These are phyloP conservation scores for Trichosporon sp. DNA, from an alignment of 1,284 basidiomycete species.

Conservation along the genomic window DNA sequence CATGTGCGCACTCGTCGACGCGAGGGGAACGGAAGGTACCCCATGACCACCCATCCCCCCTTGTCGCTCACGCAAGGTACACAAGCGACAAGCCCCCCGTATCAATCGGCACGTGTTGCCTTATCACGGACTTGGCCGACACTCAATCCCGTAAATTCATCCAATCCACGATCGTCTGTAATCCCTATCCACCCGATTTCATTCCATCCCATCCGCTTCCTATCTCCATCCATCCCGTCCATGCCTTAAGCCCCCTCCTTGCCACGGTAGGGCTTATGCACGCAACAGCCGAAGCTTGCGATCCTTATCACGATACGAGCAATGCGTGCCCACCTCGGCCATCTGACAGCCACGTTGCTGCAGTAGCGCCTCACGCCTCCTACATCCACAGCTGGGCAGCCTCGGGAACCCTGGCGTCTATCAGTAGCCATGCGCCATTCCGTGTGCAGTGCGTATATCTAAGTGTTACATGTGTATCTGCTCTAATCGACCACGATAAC, in stretches of 20 bases:
- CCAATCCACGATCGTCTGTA: not conserved
- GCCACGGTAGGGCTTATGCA: not conserved
- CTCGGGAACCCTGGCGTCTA: not conserved
- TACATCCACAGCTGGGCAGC: too few relatives aligned
- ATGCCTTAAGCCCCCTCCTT: not conserved
- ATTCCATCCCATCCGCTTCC: not conserved
- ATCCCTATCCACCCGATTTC: not conserved
- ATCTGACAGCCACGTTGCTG: too few relatives aligned
- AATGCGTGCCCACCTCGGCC: not conserved
- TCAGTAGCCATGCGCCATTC: not conserved
- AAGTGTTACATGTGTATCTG: slow-evolving; percentile 13
- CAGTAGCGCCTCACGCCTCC: too few relatives aligned
- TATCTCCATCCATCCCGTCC: slow-evolving; percentile 1
- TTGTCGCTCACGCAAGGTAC: not conserved
- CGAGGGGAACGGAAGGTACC: slow-evolving; percentile 1
- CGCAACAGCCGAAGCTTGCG: not conserved
- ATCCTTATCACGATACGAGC: not conserved
- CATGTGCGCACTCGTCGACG: slow-evolving; percentile 5
- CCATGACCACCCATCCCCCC: slow-evolving; percentile 10
- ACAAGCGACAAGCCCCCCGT: slow-evolving; percentile 7
- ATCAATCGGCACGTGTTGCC: slow-evolving; percentile 18
- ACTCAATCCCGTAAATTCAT: not conserved
- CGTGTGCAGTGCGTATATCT: not conserved
- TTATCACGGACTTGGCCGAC: slow-evolving; percentile 19
- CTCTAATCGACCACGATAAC: slow-evolving; percentile 3